phyloP scores from a whole-genome alignment of 2,329 filamentous ascomycete genomes.

The Escovopsis sp. region DNA sequence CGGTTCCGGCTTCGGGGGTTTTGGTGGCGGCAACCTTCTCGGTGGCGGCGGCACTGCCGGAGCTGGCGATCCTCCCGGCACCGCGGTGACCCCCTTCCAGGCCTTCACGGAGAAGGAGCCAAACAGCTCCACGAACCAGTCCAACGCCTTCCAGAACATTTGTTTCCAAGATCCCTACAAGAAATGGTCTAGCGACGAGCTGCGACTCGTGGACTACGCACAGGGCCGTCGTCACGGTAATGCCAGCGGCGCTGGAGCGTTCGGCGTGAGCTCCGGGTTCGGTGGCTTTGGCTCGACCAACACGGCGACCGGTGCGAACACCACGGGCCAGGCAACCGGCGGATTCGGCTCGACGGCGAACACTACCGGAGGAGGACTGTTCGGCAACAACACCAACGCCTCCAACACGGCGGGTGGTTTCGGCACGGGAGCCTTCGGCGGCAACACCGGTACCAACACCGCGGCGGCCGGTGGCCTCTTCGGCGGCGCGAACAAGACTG shows the following conservation, averaged over 20 bases:
- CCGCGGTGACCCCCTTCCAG: slow-evolving; percentile 53
- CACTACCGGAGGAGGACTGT: slow-evolving; percentile 19
- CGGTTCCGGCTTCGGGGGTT: slow-evolving; percentile 23
- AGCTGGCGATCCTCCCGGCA: slow-evolving; percentile 49
- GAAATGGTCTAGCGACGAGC: slow-evolving; percentile 81
- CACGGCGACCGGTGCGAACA: slow-evolving; percentile 17
- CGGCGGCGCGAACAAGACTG: slow-evolving; percentile 12
- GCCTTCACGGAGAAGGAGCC: slow-evolving; percentile 61
- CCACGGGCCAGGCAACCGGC: slow-evolving; percentile 10
- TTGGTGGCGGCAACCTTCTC: slow-evolving; percentile 31
- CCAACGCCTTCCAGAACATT: slow-evolving; percentile 63
- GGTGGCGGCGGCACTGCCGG: slow-evolving; percentile 29
- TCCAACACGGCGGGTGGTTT: slow-evolving; percentile 15
- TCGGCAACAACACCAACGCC: slow-evolving; percentile 18
- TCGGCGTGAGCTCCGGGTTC: slow-evolving; percentile 48
- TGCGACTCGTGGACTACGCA: slow-evolving; percentile 74
- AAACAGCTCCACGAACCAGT: slow-evolving; percentile 29
- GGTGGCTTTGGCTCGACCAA: slow-evolving; percentile 33
- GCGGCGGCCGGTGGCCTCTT: slow-evolving; percentile 12
- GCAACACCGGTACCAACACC: slow-evolving; percentile 10
- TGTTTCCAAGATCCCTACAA: slow-evolving; percentile 67
- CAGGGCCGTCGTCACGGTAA: slow-evolving; percentile 78
- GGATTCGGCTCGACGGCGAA: slow-evolving; percentile 5
- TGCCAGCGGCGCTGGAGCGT: slow-evolving; percentile 68
- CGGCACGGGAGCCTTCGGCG: slow-evolving; percentile 28